Base-by-base conservation (phyloP, 2,329 filamentous ascomycete genomes). In the Cordyceps fumosorosea region DNA sequence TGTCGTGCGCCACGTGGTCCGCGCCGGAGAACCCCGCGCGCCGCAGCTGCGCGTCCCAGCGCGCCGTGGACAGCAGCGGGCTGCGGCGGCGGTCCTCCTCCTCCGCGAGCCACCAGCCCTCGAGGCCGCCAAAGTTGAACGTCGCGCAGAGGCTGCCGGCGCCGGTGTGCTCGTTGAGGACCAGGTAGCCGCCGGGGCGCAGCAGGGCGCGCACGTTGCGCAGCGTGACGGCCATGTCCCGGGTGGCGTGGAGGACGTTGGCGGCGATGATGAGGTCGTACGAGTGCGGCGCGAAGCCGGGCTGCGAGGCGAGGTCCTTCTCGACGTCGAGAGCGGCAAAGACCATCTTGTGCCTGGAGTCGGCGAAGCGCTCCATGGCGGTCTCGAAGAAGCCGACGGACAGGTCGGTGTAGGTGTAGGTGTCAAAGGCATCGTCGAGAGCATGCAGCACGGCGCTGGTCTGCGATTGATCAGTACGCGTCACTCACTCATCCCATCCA, bases 171-270 rank as follows among this genome's bases (percentile, higher is more conserved):
- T 84, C 81, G 3, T 76, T 62, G 0, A 81, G 51, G 0, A 83
- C 44, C 0, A 84, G 67, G 45, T 77, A 75, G 0, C 81, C 81
- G 1, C 76, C 78, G 0, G 80, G 76, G 24, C 0, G 40, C 3
- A 54, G 34, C 1, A 54, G 14, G 3, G 20, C 18, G 14, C 32
- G 52, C 2, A 40, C n/a, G 18, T 50, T 14, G 6, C 32, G 18
- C 5, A 58, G 16, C 6, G 56, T 48, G 7, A 11, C 20, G 4
- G 24, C 42, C 3, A 50, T 2, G n/a, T n/a, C 34, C 10, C 26
- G 34, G 3, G 76, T 78, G 1, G 76, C 74, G 56, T 79, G 75
- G 0, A 81, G 65, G 3, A 76, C 72, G 32, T 72, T 68, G 3
- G 71, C 70, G 0, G 74, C 76, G 22, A 79, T 64, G 18, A 80